Base-by-base conservation (phyloP, 257 asterid genomes). In the Jacaranda mimosifolia region DNA sequence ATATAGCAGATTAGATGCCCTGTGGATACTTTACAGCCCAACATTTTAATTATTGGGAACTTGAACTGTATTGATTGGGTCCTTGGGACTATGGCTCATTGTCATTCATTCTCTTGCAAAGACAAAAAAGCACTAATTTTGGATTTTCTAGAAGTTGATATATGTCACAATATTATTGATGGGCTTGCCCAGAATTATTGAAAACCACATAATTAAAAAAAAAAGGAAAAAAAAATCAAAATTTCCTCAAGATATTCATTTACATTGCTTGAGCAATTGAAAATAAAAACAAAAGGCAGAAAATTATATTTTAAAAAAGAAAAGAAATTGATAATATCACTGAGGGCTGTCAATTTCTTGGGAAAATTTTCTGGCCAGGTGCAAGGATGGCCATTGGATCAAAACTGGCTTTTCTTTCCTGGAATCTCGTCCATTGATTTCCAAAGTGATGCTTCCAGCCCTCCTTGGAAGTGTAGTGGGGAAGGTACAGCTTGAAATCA, bases 361-460 rank as follows among this genome's bases (percentile, higher is more conserved):
- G 78, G 74, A 94, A 94, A 15, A 94, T 92, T 73, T 89, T 91
- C 80, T 94, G 98, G 0, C 98, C 97, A 65, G 98, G 98, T 4
- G 98, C 96, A 86, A 93, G 98, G 80, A 93, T 78, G 11, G 97
- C 97, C 94, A 83, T 86, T 10, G 97, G 98, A 88, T 94, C 98
- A 74, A 89, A 94, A 60, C 79, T 36, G 3, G 84, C 70, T 63
- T 92, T 94, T 56, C 93, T 87, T 4, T 91, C 92, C 13, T 82
- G 85, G 43, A 94, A 94, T 86, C 96, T 91, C 0, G 90, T 6
- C 98, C 99, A 94, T 71, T 86, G 94, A 83, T 87, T 73, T 68
- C 96, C 98, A 68, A 94, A 94, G 74, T 94, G 98, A 38, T 79
- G 76, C 59, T 84, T 86, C 97, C 98, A 94, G 4, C 87, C 97